Evolutionary conservation across 768 basidiomycete species (phyloP).

Genomic region (Gautieria morchelliformis): DNA sequence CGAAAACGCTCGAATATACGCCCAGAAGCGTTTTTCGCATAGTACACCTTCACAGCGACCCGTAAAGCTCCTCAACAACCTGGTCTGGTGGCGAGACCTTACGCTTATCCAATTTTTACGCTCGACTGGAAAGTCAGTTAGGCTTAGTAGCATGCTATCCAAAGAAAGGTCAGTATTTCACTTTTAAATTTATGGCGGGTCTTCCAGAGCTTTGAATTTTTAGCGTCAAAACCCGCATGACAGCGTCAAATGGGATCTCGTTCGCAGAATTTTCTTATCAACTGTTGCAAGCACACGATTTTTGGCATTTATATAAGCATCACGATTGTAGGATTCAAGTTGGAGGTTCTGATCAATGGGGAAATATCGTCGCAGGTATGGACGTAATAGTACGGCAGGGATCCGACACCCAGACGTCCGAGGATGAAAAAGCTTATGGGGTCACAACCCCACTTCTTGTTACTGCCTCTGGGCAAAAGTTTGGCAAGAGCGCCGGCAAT

Average conservation of each 20-base stretch:
- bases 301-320: conserved; percentile 59
- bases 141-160: conserved; percentile 84
- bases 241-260: conserved; percentile 81
- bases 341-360: conserved; percentile 98
- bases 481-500: conserved; percentile 95
- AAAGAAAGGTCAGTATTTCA: conserved; percentile 64
- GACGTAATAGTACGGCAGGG: conserved; percentile 69
- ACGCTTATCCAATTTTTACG: conserved; percentile 78
- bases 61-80: conserved; percentile 49
- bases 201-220: conserved; percentile 2
- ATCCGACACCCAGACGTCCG: conserved; percentile 10
- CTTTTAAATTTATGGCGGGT: background rate
- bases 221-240: conserved; percentile 77
- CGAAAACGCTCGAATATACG: conserved; percentile 50
- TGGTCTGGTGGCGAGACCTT: conserved; percentile 71
- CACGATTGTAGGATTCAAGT: conserved; percentile 76
- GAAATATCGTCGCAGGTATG: conserved; percentile 90
- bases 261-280: conserved; percentile 99
- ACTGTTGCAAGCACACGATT: conserved; percentile 94
- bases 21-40: conserved; percentile 25
- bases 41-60: background rate
- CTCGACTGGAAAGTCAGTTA: conserved; percentile 65
- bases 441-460: conserved; percentile 92
- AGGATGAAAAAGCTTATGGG: conserved; percentile 48
- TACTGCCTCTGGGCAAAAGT: conserved; percentile 84